Evolutionary conservation across 495 filamentous ascomycete species (phyloP), one percentile per base, ranked within the genome.

Genomic region (Xylaria cubensis): DNA sequence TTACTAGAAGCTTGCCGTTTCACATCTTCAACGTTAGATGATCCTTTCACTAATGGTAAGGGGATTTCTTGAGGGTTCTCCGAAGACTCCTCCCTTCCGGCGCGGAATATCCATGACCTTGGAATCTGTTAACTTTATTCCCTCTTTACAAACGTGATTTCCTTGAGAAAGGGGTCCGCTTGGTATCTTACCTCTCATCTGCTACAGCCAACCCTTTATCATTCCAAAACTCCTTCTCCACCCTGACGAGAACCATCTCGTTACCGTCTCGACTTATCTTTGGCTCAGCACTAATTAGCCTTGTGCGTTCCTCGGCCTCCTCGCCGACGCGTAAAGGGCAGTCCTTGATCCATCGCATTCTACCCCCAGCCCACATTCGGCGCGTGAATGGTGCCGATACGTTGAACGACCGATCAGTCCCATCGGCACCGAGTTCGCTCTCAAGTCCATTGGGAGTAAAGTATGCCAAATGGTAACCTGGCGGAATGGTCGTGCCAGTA

Each of bases 381-480:
- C 48, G 48, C 21, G n/a, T 51, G 48, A 51, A 51, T 29, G 48
- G 48, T 15, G 51, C 51, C 10, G 51, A 19, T 26, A 55, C 51
- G 9, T 55, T 55, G 10, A 55, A 55, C 9, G 51, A 19, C 51
- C 24, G 51, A 55, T 55, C 51, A 15, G 51, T 55, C 12, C 51
- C 51, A 55, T 55, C 51, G 3, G 21, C 51, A 0, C 21, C 51
- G 21, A 51, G 48, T 3, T 51, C 48, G 3, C 48, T 24, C 19
- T 51, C 48, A 24, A 51, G 48, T 24, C 48, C 48, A 51, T 51
- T 51, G 12, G 48, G 48, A 24, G 48, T 51, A 24, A 51, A 51
- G 48, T 51, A 51, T 51, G n/a, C 48, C n/a, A 51, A 24, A 51
- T 51, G 48, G 48, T 51, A 51, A 51, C n/a, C 48, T 51, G 48